A percentile compares a stretch with the other conserved stretches of the same genome.
Evolutionary conservation across 352 stramenopile genomes (phyloP).

Genomic region (Peronospora destructor): DNA sequence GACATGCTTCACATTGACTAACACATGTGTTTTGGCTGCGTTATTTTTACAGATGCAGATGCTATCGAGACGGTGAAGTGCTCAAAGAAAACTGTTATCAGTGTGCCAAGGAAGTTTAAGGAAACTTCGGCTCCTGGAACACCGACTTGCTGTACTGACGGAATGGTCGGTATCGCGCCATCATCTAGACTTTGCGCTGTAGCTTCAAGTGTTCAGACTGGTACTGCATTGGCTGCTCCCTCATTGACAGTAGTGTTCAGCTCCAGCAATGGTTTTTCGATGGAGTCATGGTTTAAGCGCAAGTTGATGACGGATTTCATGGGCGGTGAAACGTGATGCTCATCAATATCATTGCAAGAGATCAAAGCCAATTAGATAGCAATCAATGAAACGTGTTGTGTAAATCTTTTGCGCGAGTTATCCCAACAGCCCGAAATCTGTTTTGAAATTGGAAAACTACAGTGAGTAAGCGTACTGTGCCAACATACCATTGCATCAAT

Average conservation of each 20-base stretch:
- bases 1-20: background rate
- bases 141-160: slow-evolving; percentile 1
- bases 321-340: background rate
- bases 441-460: too few species aligned
- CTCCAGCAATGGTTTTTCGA: slow-evolving; percentile 39
- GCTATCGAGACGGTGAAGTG: slow-evolving; percentile 8
- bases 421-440: too few species aligned
- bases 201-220: background rate
- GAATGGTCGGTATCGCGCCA: slow-evolving; percentile 7
- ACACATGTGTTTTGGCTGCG: background rate
- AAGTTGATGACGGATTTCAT: slow-evolving; percentile 17
- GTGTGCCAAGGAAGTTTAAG: slow-evolving; percentile 22
- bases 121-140: background rate
- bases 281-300: slow-evolving; percentile 28
- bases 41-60: slow-evolving; percentile 6
- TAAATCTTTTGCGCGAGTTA: too few species aligned
- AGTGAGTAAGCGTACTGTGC: too few species aligned
- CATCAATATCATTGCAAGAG: background rate
- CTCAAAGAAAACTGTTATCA: slow-evolving; percentile 17
- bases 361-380: background rate
- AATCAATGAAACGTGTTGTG: too few species aligned
- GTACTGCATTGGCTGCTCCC: slow-evolving; percentile 7
- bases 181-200: slow-evolving; percentile 2
- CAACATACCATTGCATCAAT: too few species aligned
- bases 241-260: slow-evolving; percentile 20